These are phyloP conservation scores for Komagataea norvegica DNA, from an alignment of 1,139 yeast species.

Conservation along the genomic window DNA sequence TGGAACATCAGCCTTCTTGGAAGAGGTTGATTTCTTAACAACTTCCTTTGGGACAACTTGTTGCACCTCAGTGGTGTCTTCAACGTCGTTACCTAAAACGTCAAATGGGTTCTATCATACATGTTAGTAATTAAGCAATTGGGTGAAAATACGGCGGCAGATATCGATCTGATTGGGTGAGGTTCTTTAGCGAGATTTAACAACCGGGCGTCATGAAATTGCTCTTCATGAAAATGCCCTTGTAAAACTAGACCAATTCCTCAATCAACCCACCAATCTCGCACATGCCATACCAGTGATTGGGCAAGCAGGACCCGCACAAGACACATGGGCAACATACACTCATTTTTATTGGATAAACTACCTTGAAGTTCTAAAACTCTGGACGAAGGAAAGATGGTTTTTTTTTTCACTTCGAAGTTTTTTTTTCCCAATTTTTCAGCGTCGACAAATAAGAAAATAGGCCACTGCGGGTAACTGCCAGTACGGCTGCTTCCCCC, in stretches of 20 bases:
- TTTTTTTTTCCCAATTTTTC: conserved; percentile 17
- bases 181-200: too few relatives aligned
- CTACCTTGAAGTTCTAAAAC: conserved; percentile 2
- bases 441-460: conserved; percentile 23
- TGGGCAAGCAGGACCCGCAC: too few relatives aligned
- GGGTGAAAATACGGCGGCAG: too few relatives aligned
- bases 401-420: conserved; percentile 6
- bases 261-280: too few relatives aligned
- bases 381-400: conserved; percentile 2
- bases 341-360: conserved; percentile 18
- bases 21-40: conserved; percentile 77
- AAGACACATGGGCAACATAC: too few relatives aligned
- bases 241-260: too few relatives aligned
- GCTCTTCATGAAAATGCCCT: too few relatives aligned
- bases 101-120: conserved; percentile 45
- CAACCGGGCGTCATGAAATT: too few relatives aligned
- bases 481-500: too few relatives aligned
- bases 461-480: conserved; percentile 15
- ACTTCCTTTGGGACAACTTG: conserved; percentile 58
- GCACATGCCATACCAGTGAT: too few relatives aligned
- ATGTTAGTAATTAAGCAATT: conserved; percentile 13
- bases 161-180: too few relatives aligned
- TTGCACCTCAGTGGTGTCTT: conserved; percentile 48
- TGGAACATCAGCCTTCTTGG: conserved; percentile 83
- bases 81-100: conserved; percentile 73